Percentiles rank a stretch among this genome's conserved stretches.
phyloP scores from a whole-genome alignment of 805 yeast species.

The Wickerhamomyces bovis region DNA sequence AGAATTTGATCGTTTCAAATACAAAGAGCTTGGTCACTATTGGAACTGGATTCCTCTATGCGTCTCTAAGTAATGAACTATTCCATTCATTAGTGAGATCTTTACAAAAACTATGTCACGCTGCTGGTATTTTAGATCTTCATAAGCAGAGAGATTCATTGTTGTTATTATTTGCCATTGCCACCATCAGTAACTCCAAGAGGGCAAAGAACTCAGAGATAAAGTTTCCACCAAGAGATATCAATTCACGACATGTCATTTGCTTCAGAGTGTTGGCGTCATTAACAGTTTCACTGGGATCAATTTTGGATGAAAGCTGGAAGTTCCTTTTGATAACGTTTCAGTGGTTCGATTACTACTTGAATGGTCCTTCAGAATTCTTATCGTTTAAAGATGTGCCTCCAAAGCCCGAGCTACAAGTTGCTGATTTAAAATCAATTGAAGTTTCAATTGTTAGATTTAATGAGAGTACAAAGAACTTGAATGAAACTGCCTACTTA shows the following conservation, averaged over 20 bases:
- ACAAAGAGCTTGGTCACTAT: conserved; percentile 37
- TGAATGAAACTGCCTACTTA: conserved; percentile 43
- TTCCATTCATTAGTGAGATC: conserved; percentile 67
- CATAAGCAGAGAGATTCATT: conserved; percentile 52
- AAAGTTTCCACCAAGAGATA: conserved; percentile 33
- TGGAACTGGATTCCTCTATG: conserved; percentile 49
- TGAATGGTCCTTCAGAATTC: conserved; percentile 51
- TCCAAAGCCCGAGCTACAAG: conserved; percentile 34
- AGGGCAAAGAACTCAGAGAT: conserved; percentile 12
- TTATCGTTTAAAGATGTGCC: conserved; percentile 35
- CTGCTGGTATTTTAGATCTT: conserved; percentile 69
- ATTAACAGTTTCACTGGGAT: conserved; percentile 76
- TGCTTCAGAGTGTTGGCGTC: conserved; percentile 76
- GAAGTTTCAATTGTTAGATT: conserved; percentile 55
- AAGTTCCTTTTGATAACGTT: conserved; percentile 49
- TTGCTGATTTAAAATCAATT: conserved; percentile 44
- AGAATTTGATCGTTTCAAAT: conserved; percentile 28
- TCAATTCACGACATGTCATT: conserved; percentile 63
- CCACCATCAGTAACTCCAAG: conserved; percentile 37
- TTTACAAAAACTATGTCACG: conserved; percentile 75
- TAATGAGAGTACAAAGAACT: conserved; percentile 53
- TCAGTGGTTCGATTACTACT: conserved; percentile 72
- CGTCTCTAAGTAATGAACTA: conserved; percentile 62
- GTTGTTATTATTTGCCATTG: conserved; percentile 37
- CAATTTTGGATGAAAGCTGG: conserved; percentile 68